phyloP scores from a whole-genome alignment of 352 stramenopile genomes.

The Phytophthora fragariae region DNA sequence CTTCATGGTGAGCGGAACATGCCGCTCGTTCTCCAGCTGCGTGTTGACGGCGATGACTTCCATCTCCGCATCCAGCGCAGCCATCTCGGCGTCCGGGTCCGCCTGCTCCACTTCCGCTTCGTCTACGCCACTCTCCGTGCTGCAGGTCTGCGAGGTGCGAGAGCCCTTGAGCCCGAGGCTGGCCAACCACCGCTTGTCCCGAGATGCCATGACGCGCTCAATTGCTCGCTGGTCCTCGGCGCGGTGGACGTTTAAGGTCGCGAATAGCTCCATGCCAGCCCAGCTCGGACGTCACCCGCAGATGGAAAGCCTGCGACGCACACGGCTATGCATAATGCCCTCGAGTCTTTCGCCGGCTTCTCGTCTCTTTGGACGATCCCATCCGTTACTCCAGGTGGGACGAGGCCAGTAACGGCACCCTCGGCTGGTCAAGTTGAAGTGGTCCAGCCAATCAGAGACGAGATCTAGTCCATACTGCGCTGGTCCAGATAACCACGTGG shows the following conservation, averaged over 20 bases:
- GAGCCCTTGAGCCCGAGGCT: constrained; percentile 34
- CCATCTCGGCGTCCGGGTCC: constrained; percentile 64
- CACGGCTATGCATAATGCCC: constrained; percentile 19
- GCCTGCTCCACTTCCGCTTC: constrained; percentile 29
- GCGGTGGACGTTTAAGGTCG: constrained; percentile 40
- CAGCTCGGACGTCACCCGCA: background rate
- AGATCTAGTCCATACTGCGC: background rate
- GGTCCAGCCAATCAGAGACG: constrained; percentile 29
- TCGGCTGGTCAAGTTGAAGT: constrained; percentile 31
- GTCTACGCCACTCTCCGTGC: constrained; percentile 12
- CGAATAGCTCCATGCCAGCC: constrained; percentile 48
- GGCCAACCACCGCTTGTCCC: constrained; percentile 44
- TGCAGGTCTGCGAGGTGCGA: constrained; percentile 5
- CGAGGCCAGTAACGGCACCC: constrained; percentile 28
- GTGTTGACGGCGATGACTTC: constrained; percentile 45
- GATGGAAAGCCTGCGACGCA: constrained; percentile 7
- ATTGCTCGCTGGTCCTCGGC: constrained; percentile 43
- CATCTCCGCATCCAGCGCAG: constrained; percentile 64
- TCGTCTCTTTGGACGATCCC: constrained; percentile 27
- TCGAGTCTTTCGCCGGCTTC: constrained; percentile 4
- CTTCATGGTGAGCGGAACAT: constrained; percentile 65
- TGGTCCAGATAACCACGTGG: background rate
- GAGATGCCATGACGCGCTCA: constrained; percentile 38
- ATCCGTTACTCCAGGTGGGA: constrained; percentile 43
- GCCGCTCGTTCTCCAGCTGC: constrained; percentile 41